Evolutionary conservation across 2,329 filamentous ascomycete genomes (phyloP), one percentile per base, ranked within the genome.

Genomic region (Apiospora hydei): DNA sequence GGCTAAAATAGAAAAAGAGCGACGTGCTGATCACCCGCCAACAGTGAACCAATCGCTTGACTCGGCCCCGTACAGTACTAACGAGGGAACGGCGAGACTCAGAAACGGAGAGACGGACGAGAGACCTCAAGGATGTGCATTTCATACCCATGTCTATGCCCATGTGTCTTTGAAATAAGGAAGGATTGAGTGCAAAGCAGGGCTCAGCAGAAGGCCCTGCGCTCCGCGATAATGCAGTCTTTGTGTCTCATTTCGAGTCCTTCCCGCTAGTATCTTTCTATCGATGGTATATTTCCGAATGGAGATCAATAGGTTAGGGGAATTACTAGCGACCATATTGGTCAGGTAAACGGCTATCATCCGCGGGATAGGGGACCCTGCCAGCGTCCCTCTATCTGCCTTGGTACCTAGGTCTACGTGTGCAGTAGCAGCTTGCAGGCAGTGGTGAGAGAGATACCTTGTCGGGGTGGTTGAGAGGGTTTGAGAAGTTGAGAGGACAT

Each of bases 221-320:
- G 49, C 49, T 51, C n/a, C 47, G 4, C 49, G 49, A 51, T 24
- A 51, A 41, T 64, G 57, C n/a, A 38, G 57, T 24, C 57, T 41
- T 24, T 41, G 57, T 41, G 57, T 64, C 38, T 64, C 57, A 64
- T 64, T 64, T 64, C 57, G 57, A 64, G 57, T 64, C 34, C 57
- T 18, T 64, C 34, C 57, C 57, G 57, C 57, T 64, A 64, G 57
- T 64, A 64, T 64, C 57, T 41, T 64, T 41, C 34, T 64, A 64
- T 64, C 57, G 57, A 64, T 64, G 57, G 57, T 64, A 64, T 64
- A 41, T 41, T 64, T 64, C 57, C 57, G 57, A 64, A 64, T 64
- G 57, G 57, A 64, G 57, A 64, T 38, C 53, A 61, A 38, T 21
- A 41, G 57, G 8, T 64, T 64, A 64, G 57, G 57, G 57, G 57